Percentiles rank a stretch among this genome's conserved stretches.
These are phyloP conservation scores for Xylariaceae sp. DNA, from an alignment of 2,329 filamentous ascomycete species.

Conservation along the genomic window DNA sequence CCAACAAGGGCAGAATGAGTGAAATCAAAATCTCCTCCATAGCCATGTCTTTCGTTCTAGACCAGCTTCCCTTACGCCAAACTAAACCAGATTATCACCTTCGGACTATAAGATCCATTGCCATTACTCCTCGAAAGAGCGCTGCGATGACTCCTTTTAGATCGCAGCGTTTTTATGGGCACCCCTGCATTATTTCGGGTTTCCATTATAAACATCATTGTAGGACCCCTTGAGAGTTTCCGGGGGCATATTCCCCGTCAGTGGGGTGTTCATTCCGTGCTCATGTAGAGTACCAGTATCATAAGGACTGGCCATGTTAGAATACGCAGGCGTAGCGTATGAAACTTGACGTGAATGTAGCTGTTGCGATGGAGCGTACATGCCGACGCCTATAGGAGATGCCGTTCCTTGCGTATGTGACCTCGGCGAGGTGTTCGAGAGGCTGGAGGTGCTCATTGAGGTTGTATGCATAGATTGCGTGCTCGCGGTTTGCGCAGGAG, in stretches of 20 bases:
- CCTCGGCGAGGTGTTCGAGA: constrained; percentile 26
- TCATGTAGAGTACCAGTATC: constrained; percentile 27
- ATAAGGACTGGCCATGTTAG: constrained; percentile 24
- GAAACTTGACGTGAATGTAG: constrained; percentile 25
- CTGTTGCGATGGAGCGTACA: constrained; percentile 27
- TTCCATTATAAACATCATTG: constrained; percentile 19
- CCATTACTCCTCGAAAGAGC: too few species aligned
- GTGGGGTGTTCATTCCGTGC: constrained; percentile 25
- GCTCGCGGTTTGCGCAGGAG: constrained; percentile 17
- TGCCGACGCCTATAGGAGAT: constrained; percentile 26
- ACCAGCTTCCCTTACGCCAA: too few species aligned
- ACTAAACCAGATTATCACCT: too few species aligned
- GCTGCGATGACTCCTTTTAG: too few species aligned
- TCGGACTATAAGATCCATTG: too few species aligned
- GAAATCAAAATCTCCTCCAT: too few species aligned
- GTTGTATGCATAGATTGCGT: constrained; percentile 23
- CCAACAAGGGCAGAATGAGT: constrained; percentile 7
- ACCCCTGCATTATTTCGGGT: constrained; percentile 17
- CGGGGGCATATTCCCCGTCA: constrained; percentile 28
- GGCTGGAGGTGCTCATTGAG: constrained; percentile 23
- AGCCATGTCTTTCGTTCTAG: too few species aligned
- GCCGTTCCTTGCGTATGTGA: constrained; percentile 24
- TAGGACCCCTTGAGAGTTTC: constrained; percentile 26
- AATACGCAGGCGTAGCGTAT: constrained; percentile 26
- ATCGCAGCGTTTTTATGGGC: too few species aligned